These are phyloP conservation scores for Geotrichum citri-aurantii DNA, from an alignment of 1,139 yeast genomes.

Conservation along the genomic window DNA sequence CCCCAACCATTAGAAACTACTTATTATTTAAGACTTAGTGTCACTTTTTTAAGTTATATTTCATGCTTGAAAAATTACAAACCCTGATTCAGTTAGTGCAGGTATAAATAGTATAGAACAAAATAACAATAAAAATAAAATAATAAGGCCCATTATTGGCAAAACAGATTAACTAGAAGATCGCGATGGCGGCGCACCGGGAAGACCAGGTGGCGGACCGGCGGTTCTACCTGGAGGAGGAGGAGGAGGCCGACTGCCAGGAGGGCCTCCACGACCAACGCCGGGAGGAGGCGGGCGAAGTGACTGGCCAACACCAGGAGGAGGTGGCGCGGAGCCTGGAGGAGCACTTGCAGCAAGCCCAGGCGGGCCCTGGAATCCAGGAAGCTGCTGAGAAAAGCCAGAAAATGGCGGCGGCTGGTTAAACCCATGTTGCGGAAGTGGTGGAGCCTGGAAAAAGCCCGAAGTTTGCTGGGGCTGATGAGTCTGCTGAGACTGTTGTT, in stretches of 20 bases:
- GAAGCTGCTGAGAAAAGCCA: constrained; percentile 16
- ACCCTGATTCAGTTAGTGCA: not conserved
- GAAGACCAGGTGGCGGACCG: constrained; percentile 20
- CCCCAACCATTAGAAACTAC: not conserved
- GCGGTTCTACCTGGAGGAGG: constrained; percentile 27
- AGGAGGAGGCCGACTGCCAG: constrained; percentile 23
- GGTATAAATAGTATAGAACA: too few species aligned
- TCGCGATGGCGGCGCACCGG: constrained; percentile 21
- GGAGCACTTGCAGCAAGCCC: constrained; percentile 14
- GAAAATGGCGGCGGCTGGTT: not conserved
- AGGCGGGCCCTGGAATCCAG: constrained; percentile 20
- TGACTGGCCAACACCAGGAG: constrained; percentile 30
- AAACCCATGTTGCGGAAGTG: constrained; percentile 12
- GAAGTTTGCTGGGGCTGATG: too few species aligned
- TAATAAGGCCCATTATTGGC: too few species aligned
- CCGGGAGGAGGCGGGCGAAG: constrained; percentile 25
- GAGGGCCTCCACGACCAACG: constrained; percentile 27
- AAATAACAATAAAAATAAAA: not conserved
- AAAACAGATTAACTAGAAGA: not conserved
- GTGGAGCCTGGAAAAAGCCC: constrained; percentile 2
- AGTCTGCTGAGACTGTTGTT: not conserved
- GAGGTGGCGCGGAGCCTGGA: constrained; percentile 25
- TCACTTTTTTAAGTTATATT: too few species aligned
- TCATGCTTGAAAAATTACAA: too few species aligned
- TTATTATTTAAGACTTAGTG: too few species aligned